Evolutionary conservation across 164 flowering plant species (phyloP), one percentile per base, ranked within the genome.

Genomic region (Liquidambar formosana): DNA sequence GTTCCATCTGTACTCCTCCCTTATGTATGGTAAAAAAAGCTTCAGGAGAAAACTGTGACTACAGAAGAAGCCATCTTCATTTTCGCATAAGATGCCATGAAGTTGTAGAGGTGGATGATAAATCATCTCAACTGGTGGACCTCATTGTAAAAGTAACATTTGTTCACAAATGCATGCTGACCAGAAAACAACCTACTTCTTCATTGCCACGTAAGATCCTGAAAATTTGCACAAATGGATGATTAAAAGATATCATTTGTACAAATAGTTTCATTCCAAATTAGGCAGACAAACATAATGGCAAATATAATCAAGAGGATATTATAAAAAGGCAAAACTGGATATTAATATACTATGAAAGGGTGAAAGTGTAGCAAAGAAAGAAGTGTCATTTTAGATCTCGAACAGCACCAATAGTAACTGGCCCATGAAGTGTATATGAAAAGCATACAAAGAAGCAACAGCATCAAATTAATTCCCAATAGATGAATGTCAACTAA

Each of bases 1-100:
- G 8, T 26, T 61, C 44, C 64, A 61, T 61, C 27, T 22, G 58
- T n/a, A n/a, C n/a, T n/a, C n/a, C n/a, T n/a, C n/a, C n/a, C n/a
- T n/a, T n/a, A n/a, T n/a, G 10, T 22, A 12, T 10, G 48, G 11
- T n/a, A 21, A 19, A n/a, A n/a, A 10, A 61, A 10, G 25, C 16
- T 13, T 18, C 19, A 6, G 19, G 1, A 19, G 4, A n/a, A 59
- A 28, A 59, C 27, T 59, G 19, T 18, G 46, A 33, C 43, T 33
- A n/a, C 16, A 27, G 16, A 15, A 59, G 44, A 33, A 18, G 45
- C 47, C 64, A n/a, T 18, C 27, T 63, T 45, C 18, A 45, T 63
- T 63, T 9, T 10, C 21, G 23, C 67, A 6, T 1, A 47, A 2
- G 57, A 26, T 25, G 33, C 43, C 44, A 49, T 23, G 22, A 27